Base-by-base conservation (phyloP, 73 alveolate genomes). In the Paraurostyla sp. region DNA sequence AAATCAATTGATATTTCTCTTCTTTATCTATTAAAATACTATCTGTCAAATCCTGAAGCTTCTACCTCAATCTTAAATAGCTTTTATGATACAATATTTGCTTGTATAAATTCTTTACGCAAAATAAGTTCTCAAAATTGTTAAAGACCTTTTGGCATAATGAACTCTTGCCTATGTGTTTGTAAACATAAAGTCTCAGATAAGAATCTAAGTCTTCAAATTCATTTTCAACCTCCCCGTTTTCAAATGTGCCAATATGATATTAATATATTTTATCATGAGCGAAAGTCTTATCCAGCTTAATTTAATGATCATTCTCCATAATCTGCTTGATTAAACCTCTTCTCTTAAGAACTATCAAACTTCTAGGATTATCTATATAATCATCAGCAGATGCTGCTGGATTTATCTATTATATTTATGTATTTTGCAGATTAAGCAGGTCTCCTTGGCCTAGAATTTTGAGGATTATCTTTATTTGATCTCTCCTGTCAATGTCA, bases 191-290 rank as follows among this genome's bases (percentile, higher is more conserved):
- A 23, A 73, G 42, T 73, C 86, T 43, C 15, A 73, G 30, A 38
- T 73, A 73, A 1, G 86, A 48, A 46, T 73, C 86, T 23, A 73
- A 33, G 59, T 73, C 86, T 36, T 73, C 86, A 46, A 73, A 73
- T 30, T 73, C 86, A 49, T 73, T 43, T 73, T 73, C 86, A 25
- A 73, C 20, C 2, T 73, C 71, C 11, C 86, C 86, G 22, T 27
- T 73, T 43, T 73, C 86, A 48, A 73, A 73, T 15, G 86, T 48
- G 33, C n/a, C 30, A n/a, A 22, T 20, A 43, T 73, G 71, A 30
- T 73, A 73, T 4, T 16, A 6, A 27, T 48, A 73, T 40, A 73
- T 51, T 7, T 73, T 41, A 0, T 73, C 86, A 49, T 73, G 18
- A 29, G 42, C 7, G 20, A n/a, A 6, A 13, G 22, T 23, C 56